Percentiles rank a stretch among this genome's conserved stretches.
These are phyloP conservation scores for Glaciozyma antarctica DNA, from an alignment of 768 basidiomycete species.

Conservation along the genomic window DNA sequence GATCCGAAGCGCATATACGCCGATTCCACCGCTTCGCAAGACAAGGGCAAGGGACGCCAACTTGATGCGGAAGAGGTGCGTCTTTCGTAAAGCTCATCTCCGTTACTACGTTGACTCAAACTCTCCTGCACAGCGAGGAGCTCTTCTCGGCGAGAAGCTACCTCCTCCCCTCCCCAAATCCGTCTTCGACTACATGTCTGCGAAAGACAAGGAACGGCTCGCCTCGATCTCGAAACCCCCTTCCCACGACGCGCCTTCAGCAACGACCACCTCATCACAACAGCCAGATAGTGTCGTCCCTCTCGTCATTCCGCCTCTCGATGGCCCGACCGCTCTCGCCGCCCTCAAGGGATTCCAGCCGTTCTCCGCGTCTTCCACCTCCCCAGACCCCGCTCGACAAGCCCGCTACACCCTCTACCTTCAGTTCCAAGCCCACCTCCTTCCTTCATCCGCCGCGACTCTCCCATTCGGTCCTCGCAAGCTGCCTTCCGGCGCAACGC, in stretches of 20 bases:
- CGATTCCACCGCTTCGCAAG: constrained; percentile 22
- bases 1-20: constrained; percentile 71
- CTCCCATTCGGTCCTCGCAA: constrained; percentile 37
- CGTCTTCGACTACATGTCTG: constrained; percentile 87
- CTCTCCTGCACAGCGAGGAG: constrained; percentile 56
- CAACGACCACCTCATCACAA: constrained; percentile 29
- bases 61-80: constrained; percentile 28
- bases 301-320: constrained; percentile 52
- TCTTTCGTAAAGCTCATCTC: background rate
- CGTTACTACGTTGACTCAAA: constrained; percentile 3
- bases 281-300: constrained; percentile 39
- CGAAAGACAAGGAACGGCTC: constrained; percentile 83
- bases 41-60: constrained; percentile 29
- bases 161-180: constrained; percentile 63
- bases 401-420: constrained; percentile 76
- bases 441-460: constrained; percentile 44
- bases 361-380: constrained; percentile 49
- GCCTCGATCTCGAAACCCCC: constrained; percentile 34
- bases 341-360: constrained; percentile 85
- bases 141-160: constrained; percentile 62
- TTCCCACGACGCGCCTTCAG: constrained; percentile 15
- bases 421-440: constrained; percentile 51
- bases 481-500: constrained; percentile 47
- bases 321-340: constrained; percentile 71
- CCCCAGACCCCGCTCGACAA: constrained; percentile 61